Base-by-base conservation (phyloP, 305 asterid species). In the Lippia alba region DNA sequence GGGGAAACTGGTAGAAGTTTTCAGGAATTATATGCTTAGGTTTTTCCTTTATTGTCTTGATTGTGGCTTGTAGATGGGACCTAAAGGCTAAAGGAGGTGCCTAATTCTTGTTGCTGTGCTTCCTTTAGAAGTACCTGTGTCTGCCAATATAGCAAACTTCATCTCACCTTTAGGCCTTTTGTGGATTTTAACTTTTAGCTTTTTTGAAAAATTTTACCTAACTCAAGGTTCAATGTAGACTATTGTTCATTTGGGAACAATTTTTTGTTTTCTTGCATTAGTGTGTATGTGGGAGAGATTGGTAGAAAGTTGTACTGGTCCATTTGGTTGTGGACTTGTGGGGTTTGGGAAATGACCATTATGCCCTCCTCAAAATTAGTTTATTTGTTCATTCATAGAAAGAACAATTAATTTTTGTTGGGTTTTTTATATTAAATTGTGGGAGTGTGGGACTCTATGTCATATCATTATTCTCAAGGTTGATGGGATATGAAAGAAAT, bases 41-140 rank as follows among this genome's bases (percentile, higher is more conserved):
- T 76, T 76, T 72, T 69, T 44, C 61, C 49, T 71, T 49, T 56
- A 3, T 1, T 79, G 80, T 80, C 79, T 77, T 70, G 56, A 64
- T 68, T 61, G 64, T 74, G 82, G 78, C 59, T 62, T 20, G 61
- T 50, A 56, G 64, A 48, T 76, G 75, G 74, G 74, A 70, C 64
- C 76, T 15, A 59, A 70, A 61, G 65, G 55, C 76, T 15, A 59
- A 70, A 61, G 65, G 55, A 69, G 63, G 65, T 49, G 68, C 49
- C 58, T 56, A 36, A 8, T 48, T 49, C 70, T 56, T 70, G 54
- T 48, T 46, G n/a, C 55, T 73, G 7, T 72, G 73, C 41, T 69
- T 70, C 58, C 73, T 49, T 66, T 53, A 32, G 69, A 57, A 39
- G 14, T 40, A 32, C 40, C 14, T 45, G 17, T 63, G 76, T 64